Evolutionary conservation across 176 grass and related monocot genomes (phyloP).

Genomic region (Aegilops longissima): DNA sequence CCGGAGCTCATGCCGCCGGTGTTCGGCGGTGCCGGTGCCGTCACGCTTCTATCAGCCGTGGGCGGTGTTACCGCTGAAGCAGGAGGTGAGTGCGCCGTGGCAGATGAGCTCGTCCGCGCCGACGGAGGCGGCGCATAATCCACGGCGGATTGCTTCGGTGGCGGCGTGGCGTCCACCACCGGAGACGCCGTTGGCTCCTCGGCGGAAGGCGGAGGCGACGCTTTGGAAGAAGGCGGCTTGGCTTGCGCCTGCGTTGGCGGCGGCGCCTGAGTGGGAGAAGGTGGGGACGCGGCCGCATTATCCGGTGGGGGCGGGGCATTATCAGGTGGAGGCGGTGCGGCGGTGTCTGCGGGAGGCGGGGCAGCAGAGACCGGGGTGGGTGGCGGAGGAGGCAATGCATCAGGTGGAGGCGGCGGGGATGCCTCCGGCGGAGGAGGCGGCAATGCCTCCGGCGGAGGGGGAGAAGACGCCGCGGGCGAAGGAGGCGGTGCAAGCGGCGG

Average conservation of each 20-base stretch:
- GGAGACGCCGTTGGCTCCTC: neutral
- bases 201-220: neutral
- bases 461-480: constrained; percentile 2
- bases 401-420: constrained; percentile 34
- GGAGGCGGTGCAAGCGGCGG: neutral
- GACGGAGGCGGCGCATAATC: constrained; percentile 25
- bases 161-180: neutral
- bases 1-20: constrained; percentile 48
- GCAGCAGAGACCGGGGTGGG: constrained; percentile 24
- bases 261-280: neutral
- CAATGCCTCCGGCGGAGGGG: neutral
- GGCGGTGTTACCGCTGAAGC: neutral
- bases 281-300: constrained; percentile 19
- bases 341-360: neutral
- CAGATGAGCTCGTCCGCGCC: neutral
- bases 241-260: neutral
- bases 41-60: neutral
- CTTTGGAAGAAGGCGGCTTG: constrained; percentile 19
- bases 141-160: neutral
- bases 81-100: constrained; percentile 1
- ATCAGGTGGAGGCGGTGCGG: constrained; percentile 27
- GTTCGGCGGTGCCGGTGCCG: neutral
- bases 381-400: constrained; percentile 14
- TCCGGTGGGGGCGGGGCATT: constrained; percentile 28
- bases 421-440: neutral